Base-by-base conservation (phyloP, 2,329 filamentous ascomycete genomes). In the Emergomyces pasteurianus region DNA sequence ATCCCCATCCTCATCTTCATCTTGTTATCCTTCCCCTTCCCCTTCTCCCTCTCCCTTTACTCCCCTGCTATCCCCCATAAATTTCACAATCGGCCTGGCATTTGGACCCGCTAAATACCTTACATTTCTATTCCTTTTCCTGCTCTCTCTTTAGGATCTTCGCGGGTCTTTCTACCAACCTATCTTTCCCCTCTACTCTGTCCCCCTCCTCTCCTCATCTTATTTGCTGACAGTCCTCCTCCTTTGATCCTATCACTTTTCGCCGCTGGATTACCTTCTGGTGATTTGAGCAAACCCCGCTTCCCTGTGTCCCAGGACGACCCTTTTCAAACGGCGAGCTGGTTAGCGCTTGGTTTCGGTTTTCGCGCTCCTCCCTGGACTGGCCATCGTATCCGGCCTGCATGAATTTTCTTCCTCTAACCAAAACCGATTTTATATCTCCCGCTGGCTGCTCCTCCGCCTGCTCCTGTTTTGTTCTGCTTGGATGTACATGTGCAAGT, bases 71-170 rank as follows among this genome's bases (percentile, higher is more conserved):
- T n/a, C n/a, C 31, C 31, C 31, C 31, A 31, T n/a, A n/a, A n/a
- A n/a, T n/a, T 31, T 31, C 31, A 31, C 31, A 31, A 31, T 60
- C 58, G 60, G 56, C 50, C 50, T 55, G 56, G 58, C 49, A 55
- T 34, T 61, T 40, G 60, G 12, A 28, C 59, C 55, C 62, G 59
- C 64, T 60, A 63, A 62, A 56, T 47, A 61, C 57, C 61, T 63
- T 63, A 58, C 60, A 40, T 61, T 58, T 43, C 36, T 47, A 42
- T 65, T 54, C 47, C 62, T 61, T 58, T 57, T 52, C 59, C 61
- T 61, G 1, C 3, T 46, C 47, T 62, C 47, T 12, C 7, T 50
- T 50, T 50, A 14, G 49, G 49, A n/a, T 52, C 26, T 18, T 47
- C 21, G 49, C n/a, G 49, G 26, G 2, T 52, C 49, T n/a, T 52